These are phyloP conservation scores for Tolypocladium paradoxum DNA, from an alignment of 2,329 filamentous ascomycete species.

Conservation along the genomic window DNA sequence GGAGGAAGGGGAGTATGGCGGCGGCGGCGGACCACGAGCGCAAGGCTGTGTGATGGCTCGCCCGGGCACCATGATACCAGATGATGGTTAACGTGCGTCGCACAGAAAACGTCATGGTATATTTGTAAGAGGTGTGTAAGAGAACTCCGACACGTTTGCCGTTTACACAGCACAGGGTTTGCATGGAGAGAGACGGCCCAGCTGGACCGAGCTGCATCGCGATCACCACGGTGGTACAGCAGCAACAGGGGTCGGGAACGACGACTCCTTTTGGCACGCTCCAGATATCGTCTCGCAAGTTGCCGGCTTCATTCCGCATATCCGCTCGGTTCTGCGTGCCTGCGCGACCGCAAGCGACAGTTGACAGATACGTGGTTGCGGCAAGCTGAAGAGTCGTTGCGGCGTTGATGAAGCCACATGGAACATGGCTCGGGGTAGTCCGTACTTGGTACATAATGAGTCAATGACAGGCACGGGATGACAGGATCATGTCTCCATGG, in stretches of 20 bases:
- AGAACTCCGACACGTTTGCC: background rate
- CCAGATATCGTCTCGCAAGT: background rate
- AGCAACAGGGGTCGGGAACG: background rate
- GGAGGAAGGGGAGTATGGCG: constrained; percentile 33
- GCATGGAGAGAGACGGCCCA: background rate
- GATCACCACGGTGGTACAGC: background rate
- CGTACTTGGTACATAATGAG: no score
- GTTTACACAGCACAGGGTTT: background rate
- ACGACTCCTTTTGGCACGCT: background rate
- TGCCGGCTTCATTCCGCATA: background rate
- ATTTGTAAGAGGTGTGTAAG: background rate
- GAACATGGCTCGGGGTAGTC: no score
- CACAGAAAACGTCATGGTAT: background rate
- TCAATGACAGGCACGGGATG: background rate
- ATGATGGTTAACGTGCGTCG: background rate
- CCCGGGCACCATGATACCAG: background rate
- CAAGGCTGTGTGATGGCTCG: background rate
- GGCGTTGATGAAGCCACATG: background rate
- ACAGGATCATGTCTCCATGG: background rate
- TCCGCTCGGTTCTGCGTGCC: background rate
- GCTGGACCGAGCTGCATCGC: background rate
- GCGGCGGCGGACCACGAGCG: constrained; percentile 11
- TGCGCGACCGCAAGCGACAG: background rate
- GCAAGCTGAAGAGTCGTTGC: background rate
- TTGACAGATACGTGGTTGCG: background rate